Evolutionary conservation across 768 basidiomycete genomes (phyloP), one percentile per base, ranked within the genome.

Genomic region (Stropharia rugosoannulata): DNA sequence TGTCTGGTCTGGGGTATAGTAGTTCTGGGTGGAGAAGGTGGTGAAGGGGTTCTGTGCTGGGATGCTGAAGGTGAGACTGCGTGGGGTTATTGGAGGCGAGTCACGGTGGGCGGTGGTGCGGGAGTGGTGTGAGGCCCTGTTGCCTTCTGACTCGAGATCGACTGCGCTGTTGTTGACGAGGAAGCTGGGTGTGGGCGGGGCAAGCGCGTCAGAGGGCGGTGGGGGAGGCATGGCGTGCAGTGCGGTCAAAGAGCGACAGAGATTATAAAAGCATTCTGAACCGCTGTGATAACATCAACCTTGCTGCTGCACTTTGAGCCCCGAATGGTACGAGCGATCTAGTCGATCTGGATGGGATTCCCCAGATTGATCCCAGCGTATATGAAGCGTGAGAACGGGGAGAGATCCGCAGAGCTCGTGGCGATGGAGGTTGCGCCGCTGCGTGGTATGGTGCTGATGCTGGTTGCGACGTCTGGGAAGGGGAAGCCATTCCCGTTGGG

Each of bases 1-100:
- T 19, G 70, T 67, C 39, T 67, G 66, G 40, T 69, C 68, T 19
- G 65, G 65, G 22, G 72, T 69, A 57, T 75, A 75, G 62, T 79
- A 77, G 57, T 72, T 77, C 40, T 72, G 67, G n/a, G 78, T 71
- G 62, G 77, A 81, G 6, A 73, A 67, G 27, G 60, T 22, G 4
- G 81, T 77, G 10, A 84, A 74, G 0, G 85, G 83, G 68, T 83
- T 82, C 0, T 83, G 81, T 44, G 59, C 52, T 22, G 62, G 61
- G 16, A 65, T 63, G 51, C 67, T 68, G 61, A 75, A 74, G 37
- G 67, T 64, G 43, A 66, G 62, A 50, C 65, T 74, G 55, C 74
- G 76, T 40, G 79, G 76, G n/a, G 77, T 78, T 25, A 70, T 49
- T 11, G 77, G 76, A 11, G 75, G 72, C 3, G 74, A 73, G 32